Conservation (phyloP, 1,139 yeast species). For the Sugiyamaella japonica region DNA sequence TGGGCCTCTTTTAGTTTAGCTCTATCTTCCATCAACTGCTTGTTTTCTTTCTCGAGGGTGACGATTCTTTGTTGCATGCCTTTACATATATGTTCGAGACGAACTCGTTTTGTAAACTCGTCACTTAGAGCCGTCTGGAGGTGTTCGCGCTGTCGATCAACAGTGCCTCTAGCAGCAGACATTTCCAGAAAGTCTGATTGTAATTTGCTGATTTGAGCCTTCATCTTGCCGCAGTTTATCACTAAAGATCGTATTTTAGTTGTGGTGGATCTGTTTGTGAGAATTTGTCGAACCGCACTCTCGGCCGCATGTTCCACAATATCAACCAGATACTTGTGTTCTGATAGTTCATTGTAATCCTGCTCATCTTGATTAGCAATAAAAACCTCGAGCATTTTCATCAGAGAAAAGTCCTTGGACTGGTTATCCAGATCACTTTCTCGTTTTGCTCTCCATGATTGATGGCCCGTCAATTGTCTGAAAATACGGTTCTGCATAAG, state of each 20-base stretch:
- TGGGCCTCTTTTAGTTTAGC: neutral
- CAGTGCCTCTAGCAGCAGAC: slow-evolving; percentile 11
- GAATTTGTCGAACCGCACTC: slow-evolving; percentile 4
- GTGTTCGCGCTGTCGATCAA: slow-evolving; percentile 13
- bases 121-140: slow-evolving; percentile 8
- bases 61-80: slow-evolving; percentile 8
- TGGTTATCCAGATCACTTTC: slow-evolving; percentile 11
- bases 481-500: slow-evolving; percentile 27
- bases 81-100: slow-evolving; percentile 15
- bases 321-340: slow-evolving; percentile 19
- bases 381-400: slow-evolving; percentile 24
- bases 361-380: slow-evolving; percentile 29
- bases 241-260: slow-evolving; percentile 6
- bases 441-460: slow-evolving; percentile 24
- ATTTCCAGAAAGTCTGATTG: slow-evolving; percentile 23
- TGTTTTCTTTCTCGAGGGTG: neutral
- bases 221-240: slow-evolving; percentile 18
- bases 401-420: slow-evolving; percentile 16
- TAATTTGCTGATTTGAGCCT: slow-evolving; percentile 22
- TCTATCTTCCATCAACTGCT: neutral
- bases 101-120: slow-evolving; percentile 8
- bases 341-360: slow-evolving; percentile 26
- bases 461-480: slow-evolving; percentile 26
- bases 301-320: slow-evolving; percentile 17
- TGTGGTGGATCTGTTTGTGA: neutral